phyloP scores from a whole-genome alignment of 345 rosid genomes.

The Pistacia integerrima region DNA sequence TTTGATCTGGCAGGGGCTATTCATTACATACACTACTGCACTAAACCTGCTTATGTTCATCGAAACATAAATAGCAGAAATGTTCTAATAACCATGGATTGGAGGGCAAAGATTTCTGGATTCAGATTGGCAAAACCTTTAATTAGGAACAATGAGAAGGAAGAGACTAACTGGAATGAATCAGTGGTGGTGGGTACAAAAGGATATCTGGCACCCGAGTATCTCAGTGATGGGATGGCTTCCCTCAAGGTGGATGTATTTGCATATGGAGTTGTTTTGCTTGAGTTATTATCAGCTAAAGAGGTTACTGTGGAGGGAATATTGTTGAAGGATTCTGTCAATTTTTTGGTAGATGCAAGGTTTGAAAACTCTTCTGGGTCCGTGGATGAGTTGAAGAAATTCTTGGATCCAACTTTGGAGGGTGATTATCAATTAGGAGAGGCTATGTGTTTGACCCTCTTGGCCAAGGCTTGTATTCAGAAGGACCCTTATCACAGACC shows the following conservation, averaged over 20 bases:
- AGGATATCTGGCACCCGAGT: conserved; percentile 29
- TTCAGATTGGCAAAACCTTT: conserved; percentile 36
- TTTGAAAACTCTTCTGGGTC: conserved; percentile 24
- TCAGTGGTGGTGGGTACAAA: conserved; percentile 14
- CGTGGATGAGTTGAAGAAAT: conserved; percentile 30
- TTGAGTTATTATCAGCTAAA: conserved; percentile 37
- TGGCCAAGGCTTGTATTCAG: conserved; percentile 40
- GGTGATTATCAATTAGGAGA: conserved; percentile 30
- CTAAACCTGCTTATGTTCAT: conserved; percentile 34
- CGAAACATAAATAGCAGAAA: conserved; percentile 29
- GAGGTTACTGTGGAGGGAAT: conserved; percentile 25
- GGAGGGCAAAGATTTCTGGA: conserved; percentile 40
- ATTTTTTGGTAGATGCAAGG: conserved; percentile 14
- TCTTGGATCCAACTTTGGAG: conserved; percentile 36
- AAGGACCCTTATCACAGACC: conserved; percentile 31
- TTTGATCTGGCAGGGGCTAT: conserved; percentile 42
- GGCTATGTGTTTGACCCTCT: conserved; percentile 28
- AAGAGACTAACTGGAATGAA: conserved; percentile 19
- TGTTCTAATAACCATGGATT: conserved; percentile 33
- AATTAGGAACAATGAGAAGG: conserved; percentile 5
- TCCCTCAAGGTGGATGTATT: conserved; percentile 32
- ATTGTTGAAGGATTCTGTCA: conserved; percentile 18
- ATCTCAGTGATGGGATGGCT: conserved; percentile 19
- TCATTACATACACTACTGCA: conserved; percentile 38
- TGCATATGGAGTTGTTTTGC: conserved; percentile 39